Evolutionary conservation across 495 filamentous ascomycete species (phyloP), one percentile per base, ranked within the genome.

Genomic region (Cudoniella acicularis): DNA sequence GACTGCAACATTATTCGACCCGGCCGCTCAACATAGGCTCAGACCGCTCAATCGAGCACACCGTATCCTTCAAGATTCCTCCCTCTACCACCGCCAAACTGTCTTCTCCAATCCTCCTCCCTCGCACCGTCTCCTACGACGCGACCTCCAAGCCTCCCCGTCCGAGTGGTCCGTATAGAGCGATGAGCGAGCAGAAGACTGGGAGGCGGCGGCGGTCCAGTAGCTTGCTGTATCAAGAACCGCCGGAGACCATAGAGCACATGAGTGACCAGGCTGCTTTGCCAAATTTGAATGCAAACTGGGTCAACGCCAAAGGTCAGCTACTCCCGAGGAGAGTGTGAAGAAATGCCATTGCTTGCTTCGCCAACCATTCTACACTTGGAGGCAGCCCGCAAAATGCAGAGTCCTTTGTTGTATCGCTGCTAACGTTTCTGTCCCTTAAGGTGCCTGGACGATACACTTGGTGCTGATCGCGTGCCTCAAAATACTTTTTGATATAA

Each of bases 281-380:
- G 60, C 94, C 94, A 26, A 98, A 98, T 67, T 72, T 97, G 70
- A 98, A 98, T 78, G 90, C 94, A 63, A 87, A 96, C 74, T 98
- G 94, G 94, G 94, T 97, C 62, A 96, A 98, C 75, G 90, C 91
- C 61, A 98, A 98, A 80, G 94, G 94, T 98, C 76, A 54, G 66
- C 48, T 68, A 2, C 20, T 54, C 23, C 18, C 22, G 18, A 10
- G 6, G 13, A 16, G 18, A 47, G 27, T 18, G 26, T 23, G 13
- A 25, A 17, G 17, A 36, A 10, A 21, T 46, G 43, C 13, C 43
- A n/a, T 46, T 46, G 8, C 17, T 4, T 46, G 43, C 43, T 21
- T 17, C 13, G 43, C 8, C n/a, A n/a, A 6, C 11, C 11, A n/a
- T 21, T 46, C 4, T 21, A 17, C 8, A 22, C 22, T 45, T 46